Percentiles rank a stretch among this genome's conserved stretches.
Evolutionary conservation across 805 yeast species (phyloP).

Genomic region (Wickerhamiella brachini): DNA sequence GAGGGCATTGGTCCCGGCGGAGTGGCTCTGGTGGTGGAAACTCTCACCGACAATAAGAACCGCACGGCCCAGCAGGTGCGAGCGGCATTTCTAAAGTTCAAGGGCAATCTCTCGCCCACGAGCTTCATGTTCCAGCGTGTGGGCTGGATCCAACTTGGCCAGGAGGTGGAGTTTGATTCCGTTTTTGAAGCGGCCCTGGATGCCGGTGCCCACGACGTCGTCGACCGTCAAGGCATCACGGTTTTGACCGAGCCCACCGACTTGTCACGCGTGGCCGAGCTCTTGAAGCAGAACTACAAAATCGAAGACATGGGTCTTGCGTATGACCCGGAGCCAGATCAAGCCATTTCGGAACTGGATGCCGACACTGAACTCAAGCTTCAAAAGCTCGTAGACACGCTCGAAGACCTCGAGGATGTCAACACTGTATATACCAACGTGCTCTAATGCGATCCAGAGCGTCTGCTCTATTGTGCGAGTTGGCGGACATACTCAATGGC

Average conservation of each 20-base stretch:
- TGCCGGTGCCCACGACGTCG: slow-evolving; percentile 45
- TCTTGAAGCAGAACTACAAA: slow-evolving; percentile 40
- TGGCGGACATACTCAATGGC: no score
- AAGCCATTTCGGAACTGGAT: slow-evolving; percentile 45
- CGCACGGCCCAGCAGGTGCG: slow-evolving; percentile 67
- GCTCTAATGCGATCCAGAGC: neutral
- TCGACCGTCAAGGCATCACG: slow-evolving; percentile 32
- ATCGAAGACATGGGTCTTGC: slow-evolving; percentile 61
- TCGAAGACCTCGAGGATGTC: slow-evolving; percentile 78
- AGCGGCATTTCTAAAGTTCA: slow-evolving; percentile 51
- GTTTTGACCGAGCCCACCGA: slow-evolving; percentile 52
- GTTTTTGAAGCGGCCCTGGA: slow-evolving; percentile 67
- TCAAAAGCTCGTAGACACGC: slow-evolving; percentile 40
- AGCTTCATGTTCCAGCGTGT: slow-evolving; percentile 60
- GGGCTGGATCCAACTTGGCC: slow-evolving; percentile 51
- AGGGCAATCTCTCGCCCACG: slow-evolving; percentile 61
- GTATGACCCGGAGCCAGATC: slow-evolving; percentile 52
- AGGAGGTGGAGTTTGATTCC: slow-evolving; percentile 38
- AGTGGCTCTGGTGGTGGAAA: slow-evolving; percentile 71
- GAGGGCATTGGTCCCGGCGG: slow-evolving; percentile 94
- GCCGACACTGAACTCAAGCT: slow-evolving; percentile 39
- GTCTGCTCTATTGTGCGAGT: no score
- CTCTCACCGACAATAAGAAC: slow-evolving; percentile 77
- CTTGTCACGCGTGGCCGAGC: slow-evolving; percentile 46
- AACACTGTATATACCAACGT: slow-evolving; percentile 61